These are phyloP conservation scores for Eucalyptus marginata DNA, from an alignment of 345 rosid species.

Conservation along the genomic window DNA sequence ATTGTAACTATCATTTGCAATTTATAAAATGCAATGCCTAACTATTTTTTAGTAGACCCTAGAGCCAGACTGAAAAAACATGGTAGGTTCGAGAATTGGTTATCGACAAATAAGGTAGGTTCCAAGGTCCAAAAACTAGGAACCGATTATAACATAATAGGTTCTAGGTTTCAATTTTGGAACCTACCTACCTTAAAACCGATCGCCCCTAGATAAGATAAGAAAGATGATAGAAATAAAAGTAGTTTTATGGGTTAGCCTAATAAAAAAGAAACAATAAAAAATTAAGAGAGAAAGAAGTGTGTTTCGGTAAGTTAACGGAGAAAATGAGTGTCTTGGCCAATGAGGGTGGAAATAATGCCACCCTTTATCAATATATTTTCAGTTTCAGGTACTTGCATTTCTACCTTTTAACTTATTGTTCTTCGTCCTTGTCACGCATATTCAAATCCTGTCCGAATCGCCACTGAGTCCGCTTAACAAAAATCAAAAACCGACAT, in stretches of 20 bases:
- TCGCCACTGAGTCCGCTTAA: background rate
- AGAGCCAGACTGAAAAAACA: rapidly evolving
- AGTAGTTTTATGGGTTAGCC: no score
- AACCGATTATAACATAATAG: rapidly evolving
- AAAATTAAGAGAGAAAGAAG: no score
- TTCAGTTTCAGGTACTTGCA: background rate
- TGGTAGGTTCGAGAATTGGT: no score
- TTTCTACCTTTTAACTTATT: background rate
- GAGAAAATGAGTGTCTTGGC: no score
- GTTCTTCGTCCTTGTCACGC: background rate
- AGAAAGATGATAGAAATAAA: no score
- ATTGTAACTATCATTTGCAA: background rate
- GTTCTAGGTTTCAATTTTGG: rapidly evolving
- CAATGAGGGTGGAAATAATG: no score
- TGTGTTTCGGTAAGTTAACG: no score
- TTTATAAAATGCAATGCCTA: background rate
- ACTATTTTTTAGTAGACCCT: no score
- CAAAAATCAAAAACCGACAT: background rate
- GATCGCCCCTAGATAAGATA: no score
- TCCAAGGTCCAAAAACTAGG: rapidly evolving
- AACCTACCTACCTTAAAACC: no score
- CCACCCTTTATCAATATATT: background rate
- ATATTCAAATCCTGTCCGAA: background rate
- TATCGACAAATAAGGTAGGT: no score
- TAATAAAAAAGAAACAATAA: no score